These are phyloP conservation scores for Candida michaelii DNA, from an alignment of 805 yeast genomes.

Conservation along the genomic window DNA sequence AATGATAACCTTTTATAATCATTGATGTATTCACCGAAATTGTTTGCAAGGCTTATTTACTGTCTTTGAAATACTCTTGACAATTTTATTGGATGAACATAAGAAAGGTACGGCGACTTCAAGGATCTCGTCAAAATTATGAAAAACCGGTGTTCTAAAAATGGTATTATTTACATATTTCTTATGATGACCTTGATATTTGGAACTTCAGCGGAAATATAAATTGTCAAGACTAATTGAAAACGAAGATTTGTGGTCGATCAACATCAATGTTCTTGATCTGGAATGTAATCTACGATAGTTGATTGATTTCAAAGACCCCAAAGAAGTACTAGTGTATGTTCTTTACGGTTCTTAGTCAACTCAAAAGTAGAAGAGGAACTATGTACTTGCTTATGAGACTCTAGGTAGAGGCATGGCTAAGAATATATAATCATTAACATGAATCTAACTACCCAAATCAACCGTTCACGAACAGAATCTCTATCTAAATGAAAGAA, in stretches of 20 bases:
- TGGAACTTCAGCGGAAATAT: conserved; percentile 59
- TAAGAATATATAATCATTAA: too few relatives aligned
- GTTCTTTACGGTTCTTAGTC: too few relatives aligned
- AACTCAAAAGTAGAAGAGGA: too few relatives aligned
- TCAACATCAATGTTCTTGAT: conserved; percentile 40
- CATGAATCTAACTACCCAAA: too few relatives aligned
- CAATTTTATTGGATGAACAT: conserved; percentile 94
- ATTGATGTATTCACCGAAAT: conserved; percentile 64
- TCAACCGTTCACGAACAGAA: too few relatives aligned
- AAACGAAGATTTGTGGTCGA: conserved; percentile 71
- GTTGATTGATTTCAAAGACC: too few relatives aligned
- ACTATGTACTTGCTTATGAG: too few relatives aligned
- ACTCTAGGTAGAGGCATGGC: too few relatives aligned
- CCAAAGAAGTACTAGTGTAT: too few relatives aligned
- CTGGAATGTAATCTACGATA: too few relatives aligned
- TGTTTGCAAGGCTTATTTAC: conserved; percentile 72
- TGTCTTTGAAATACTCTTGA: conserved; percentile 90
- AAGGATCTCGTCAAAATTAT: conserved; percentile 93
- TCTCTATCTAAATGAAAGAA: too few relatives aligned
- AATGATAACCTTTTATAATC: conserved; percentile 54
- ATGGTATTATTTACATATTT: conserved; percentile 32
- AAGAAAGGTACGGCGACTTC: conserved; percentile 87
- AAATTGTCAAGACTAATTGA: conserved; percentile 52
- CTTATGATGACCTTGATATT: conserved; percentile 49
- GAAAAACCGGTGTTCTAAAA: conserved; percentile 58